Conservation (phyloP, 805 yeast species). For the Candida verbasci region DNA sequence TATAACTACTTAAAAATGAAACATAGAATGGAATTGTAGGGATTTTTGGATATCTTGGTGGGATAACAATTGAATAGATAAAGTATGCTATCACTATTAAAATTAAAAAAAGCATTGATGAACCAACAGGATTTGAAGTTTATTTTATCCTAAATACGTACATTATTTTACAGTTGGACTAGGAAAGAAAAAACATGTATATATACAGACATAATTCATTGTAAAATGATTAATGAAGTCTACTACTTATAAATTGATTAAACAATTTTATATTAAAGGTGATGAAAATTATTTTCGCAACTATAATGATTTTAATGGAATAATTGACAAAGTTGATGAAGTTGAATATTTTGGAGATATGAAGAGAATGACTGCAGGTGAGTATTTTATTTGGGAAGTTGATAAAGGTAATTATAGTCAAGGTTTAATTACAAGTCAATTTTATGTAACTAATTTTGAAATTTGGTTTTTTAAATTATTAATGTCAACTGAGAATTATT, state of each 20-base stretch:
- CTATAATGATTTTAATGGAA: conserved; percentile 4
- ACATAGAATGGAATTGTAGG: conserved; percentile 64
- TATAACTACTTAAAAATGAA: conserved; percentile 42
- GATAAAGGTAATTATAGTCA: conserved; percentile 4
- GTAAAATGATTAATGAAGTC: conserved; percentile 4
- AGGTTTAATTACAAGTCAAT: conserved; percentile 27
- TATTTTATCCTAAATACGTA: conserved; percentile 1
- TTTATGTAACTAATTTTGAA: conserved; percentile 22
- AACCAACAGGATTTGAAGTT: conserved; percentile 1
- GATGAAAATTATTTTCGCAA: conserved; percentile 14
- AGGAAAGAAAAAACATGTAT: conserved; percentile 4
- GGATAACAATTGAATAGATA: conserved; percentile 22
- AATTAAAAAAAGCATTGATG: conserved; percentile 4
- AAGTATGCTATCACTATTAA: conserved; percentile 1
- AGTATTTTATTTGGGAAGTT: conserved; percentile 17
- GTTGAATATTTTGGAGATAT: not conserved
- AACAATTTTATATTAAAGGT: conserved; percentile 18
- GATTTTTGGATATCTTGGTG: conserved; percentile 41
- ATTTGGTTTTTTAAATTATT: conserved; percentile 29
- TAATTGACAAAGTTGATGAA: not conserved
- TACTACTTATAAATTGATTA: conserved; percentile 24
- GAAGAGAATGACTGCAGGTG: conserved; percentile 1
- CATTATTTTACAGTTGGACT: conserved; percentile 1
- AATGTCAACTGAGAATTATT: conserved; percentile 17
- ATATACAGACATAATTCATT: not conserved